Percentiles rank a stretch among this genome's conserved stretches.
Conservation (phyloP, 495 filamentous ascomycete genomes). For the Mytilinidion resinicola region DNA sequence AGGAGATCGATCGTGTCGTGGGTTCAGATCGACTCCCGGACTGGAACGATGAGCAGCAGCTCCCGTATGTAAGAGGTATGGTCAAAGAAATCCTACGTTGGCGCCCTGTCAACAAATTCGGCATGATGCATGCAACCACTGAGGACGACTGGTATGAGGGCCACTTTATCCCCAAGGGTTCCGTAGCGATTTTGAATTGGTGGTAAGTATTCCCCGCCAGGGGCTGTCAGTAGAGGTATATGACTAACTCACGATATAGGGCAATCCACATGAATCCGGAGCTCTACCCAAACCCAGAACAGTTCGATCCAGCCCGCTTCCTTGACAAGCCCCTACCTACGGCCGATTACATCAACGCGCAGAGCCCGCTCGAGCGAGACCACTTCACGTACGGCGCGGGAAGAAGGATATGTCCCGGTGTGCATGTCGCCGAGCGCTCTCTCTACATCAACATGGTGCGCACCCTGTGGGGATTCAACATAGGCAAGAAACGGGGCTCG, state of each 20-base stretch:
- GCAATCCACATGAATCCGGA: constrained; percentile 22
- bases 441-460: constrained; percentile 22
- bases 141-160: constrained; percentile 30
- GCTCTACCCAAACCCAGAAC: constrained; percentile 16
- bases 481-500: constrained; percentile 12
- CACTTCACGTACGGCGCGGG: constrained; percentile 27
- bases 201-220: constrained; percentile 15
- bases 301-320: constrained; percentile 25
- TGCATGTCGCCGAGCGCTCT: constrained; percentile 24
- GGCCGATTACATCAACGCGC: constrained; percentile 19
- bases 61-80: constrained; percentile 25
- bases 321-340: constrained; percentile 7
- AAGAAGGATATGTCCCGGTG: constrained; percentile 22
- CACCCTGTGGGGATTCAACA: constrained; percentile 25
- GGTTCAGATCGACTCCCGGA: constrained; percentile 19
- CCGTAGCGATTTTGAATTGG: constrained; percentile 20
- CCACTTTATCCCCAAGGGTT: constrained; percentile 25
- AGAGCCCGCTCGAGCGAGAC: constrained; percentile 24
- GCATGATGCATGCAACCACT: constrained; percentile 24
- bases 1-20: constrained; percentile 30
- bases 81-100: constrained; percentile 30
- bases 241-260: constrained; percentile 3
- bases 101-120: constrained; percentile 27
- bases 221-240: neutral
- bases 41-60: constrained; percentile 26